Evolutionary conservation across 169 alveolate species (phyloP).

Genomic region (Plasmodium malariae): DNA sequence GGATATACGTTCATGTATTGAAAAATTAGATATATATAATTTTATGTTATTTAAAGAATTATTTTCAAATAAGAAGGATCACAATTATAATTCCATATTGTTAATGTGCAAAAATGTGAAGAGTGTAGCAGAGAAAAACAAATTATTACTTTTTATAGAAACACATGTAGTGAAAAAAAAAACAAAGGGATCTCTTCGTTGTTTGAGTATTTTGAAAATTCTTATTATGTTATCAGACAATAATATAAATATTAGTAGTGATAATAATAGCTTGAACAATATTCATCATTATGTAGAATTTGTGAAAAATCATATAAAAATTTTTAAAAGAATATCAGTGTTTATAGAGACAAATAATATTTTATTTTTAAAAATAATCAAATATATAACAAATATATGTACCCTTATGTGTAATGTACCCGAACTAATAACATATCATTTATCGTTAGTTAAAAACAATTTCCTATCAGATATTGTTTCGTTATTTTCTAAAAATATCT

Average conservation of each 20-base stretch:
- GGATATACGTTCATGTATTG: constrained; percentile 13
- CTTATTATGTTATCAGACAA: constrained; percentile 21
- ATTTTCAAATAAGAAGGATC: constrained; percentile 13
- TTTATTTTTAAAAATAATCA: constrained; percentile 49
- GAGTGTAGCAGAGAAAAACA: constrained; percentile 32
- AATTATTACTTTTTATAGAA: constrained; percentile 46
- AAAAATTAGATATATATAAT: constrained; percentile 36
- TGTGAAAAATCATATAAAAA: constrained; percentile 52
- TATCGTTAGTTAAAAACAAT: constrained; percentile 26
- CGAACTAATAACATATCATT: constrained; percentile 30
- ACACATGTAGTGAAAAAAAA: constrained; percentile 12
- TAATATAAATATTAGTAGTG: neutral
- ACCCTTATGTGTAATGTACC: constrained; percentile 23
- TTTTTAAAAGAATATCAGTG: constrained; percentile 21
- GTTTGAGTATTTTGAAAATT: constrained; percentile 16
- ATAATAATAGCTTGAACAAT: neutral
- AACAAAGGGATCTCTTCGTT: neutral
- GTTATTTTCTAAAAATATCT: constrained; percentile 26
- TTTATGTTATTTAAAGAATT: constrained; percentile 29
- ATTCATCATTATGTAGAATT: constrained; percentile 17
- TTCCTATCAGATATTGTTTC: constrained; percentile 16
- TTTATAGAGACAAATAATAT: constrained; percentile 1
- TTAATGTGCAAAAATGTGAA: constrained; percentile 64
- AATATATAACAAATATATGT: constrained; percentile 53
- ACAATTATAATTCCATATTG: constrained; percentile 40